Base-by-base conservation (phyloP, 768 basidiomycete genomes). In the Xerocomellus chrysenteron region DNA sequence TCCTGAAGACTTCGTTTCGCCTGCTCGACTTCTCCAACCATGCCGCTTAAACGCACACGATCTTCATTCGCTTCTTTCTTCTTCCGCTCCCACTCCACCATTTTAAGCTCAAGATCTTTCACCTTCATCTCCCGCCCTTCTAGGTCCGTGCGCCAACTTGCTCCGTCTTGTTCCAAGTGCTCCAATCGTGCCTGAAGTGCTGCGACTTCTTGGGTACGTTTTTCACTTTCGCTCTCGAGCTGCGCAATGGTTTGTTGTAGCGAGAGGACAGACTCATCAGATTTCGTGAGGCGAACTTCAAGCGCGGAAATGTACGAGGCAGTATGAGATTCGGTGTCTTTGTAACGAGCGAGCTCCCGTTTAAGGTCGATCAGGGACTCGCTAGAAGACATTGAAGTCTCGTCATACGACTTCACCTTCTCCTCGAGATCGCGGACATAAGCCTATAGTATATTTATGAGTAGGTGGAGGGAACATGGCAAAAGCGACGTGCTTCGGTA, bases 391-490 rank as follows among this genome's bases (percentile, higher is more conserved):
- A 90, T 70, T 16, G 86, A 87, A 2, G 83, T 83, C 65, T 98
- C 95, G 62, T 93, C 86, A 66, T 87, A 90, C 5, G 80, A 74
- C 75, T 89, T 93, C 68, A 99, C 85, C 74, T 91, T 94, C 68
- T 90, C 86, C 72, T 99, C 96, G 33, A 98, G 78, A 68, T 98
- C 95, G 30, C 85, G 90, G 43, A 98, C 86, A 70, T 98, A 98
- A 2, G 89, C 89, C 93, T 96, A 67, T 46, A 11, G 14, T 14
- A 36, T 42, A 46, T 40, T 19, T n/a, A 54, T 55, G 37, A 57
- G 56, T 26, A 51, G 28, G 32, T 32, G 33, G 28, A 40, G 36
- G 54, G 5, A 21, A 43, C 19, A 37, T 37, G 14, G 17, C 16
- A 46, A 28, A 43, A 40, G 48, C 16, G 14, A 70, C 81, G 66